Percentiles rank a stretch among this genome's conserved stretches.
Conservation (phyloP, 2,329 filamentous ascomycete species). For the Tolypocladium pustulatum region DNA sequence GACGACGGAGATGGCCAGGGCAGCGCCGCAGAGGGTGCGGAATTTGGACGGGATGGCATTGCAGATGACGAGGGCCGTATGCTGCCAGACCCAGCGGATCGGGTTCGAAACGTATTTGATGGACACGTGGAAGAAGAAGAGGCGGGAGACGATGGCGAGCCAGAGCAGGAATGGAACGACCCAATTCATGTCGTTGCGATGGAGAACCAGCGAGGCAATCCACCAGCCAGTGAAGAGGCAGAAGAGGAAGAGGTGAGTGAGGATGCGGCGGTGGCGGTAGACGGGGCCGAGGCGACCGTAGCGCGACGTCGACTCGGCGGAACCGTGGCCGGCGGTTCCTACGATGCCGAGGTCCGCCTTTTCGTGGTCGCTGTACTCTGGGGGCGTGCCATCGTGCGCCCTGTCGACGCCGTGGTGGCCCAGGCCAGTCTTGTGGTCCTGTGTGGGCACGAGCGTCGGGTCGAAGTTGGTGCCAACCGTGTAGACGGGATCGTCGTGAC, state of each 20-base stretch:
- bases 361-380: constrained; percentile 29
- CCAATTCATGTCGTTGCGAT: constrained; percentile 67
- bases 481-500: constrained; percentile 34
- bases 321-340: constrained; percentile 14
- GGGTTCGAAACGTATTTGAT: constrained; percentile 55
- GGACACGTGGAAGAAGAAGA: constrained; percentile 65
- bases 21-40: constrained; percentile 51
- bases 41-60: constrained; percentile 55
- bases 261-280: constrained; percentile 33
- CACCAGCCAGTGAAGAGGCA: constrained; percentile 52
- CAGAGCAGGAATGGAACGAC: constrained; percentile 75
- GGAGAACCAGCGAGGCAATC: constrained; percentile 64
- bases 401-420: constrained; percentile 19
- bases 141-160: constrained; percentile 60
- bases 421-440: constrained; percentile 8
- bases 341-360: constrained; percentile 23
- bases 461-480: constrained; percentile 29
- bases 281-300: constrained; percentile 17
- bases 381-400: constrained; percentile 13
- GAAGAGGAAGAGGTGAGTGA: constrained; percentile 35
- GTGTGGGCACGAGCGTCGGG: constrained; percentile 18
- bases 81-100: constrained; percentile 56
- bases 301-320: constrained; percentile 9
- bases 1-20: constrained; percentile 58
- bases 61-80: constrained; percentile 49